Conservation (phyloP, 2,329 filamentous ascomycete species). For the Plectosphaerella sp. region DNA sequence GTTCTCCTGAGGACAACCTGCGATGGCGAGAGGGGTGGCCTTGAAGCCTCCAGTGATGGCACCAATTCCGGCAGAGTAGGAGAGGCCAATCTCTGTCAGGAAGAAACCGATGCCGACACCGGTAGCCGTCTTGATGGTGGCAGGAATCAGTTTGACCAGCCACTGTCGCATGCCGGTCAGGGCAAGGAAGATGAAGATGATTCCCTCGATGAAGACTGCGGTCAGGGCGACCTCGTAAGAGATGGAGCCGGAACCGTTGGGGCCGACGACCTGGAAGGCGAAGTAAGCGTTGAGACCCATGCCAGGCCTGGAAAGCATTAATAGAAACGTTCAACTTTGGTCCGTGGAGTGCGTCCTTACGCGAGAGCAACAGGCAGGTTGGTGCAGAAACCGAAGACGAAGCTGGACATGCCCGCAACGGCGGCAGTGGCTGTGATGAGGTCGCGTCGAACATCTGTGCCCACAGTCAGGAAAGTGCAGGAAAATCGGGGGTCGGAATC, state of each 20-base stretch:
- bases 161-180: conserved; percentile 69
- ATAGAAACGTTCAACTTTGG: conserved; percentile 5
- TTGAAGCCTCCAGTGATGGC: conserved; percentile 64
- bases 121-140: conserved; percentile 61
- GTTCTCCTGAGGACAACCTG: conserved; percentile 61
- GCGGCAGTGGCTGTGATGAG: conserved; percentile 81
- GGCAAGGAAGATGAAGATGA: conserved; percentile 60
- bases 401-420: conserved; percentile 68
- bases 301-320: conserved; percentile 45
- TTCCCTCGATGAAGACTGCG: conserved; percentile 60
- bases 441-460: conserved; percentile 62
- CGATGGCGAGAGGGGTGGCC: conserved; percentile 70
- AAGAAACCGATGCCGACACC: conserved; percentile 63
- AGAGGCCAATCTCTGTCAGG: conserved; percentile 61
- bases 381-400: conserved; percentile 74
- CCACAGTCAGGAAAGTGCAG: background rate
- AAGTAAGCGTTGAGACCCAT: conserved; percentile 68
- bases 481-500: background rate
- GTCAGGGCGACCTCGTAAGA: conserved; percentile 58
- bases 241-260: conserved; percentile 51
- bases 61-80: conserved; percentile 79
- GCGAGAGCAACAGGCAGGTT: conserved; percentile 75
- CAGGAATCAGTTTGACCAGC: conserved; percentile 62
- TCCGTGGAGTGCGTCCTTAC: conserved; percentile 39
- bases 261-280: conserved; percentile 62